These are phyloP conservation scores for Aspergillus ustus DNA, from an alignment of 2,329 filamentous ascomycete species.

Conservation along the genomic window DNA sequence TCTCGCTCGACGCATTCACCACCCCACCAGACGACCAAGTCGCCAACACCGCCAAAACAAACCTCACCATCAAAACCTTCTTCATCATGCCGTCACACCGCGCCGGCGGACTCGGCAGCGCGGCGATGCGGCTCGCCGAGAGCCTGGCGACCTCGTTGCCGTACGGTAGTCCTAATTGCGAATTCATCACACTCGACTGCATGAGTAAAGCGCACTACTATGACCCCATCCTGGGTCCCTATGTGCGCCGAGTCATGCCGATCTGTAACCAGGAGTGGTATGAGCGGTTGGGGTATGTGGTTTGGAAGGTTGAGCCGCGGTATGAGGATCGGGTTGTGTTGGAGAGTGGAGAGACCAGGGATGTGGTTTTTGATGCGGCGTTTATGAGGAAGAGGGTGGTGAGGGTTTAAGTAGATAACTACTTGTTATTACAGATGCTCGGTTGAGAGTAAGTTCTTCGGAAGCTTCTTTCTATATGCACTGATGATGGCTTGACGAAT, in stretches of 20 bases:
- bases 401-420: no score
- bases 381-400: conserved; percentile 31
- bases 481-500: no score
- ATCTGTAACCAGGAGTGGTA: conserved; percentile 29
- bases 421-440: no score
- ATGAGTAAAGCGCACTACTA: conserved; percentile 31
- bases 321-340: conserved; percentile 17
- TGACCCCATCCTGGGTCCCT: conserved; percentile 20
- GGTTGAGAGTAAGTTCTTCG: no score
- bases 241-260: conserved; percentile 19
- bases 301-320: conserved; percentile 32
- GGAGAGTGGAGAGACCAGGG: conserved; percentile 14
- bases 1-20: conserved; percentile 32
- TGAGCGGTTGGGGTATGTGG: conserved; percentile 30
- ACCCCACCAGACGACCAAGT: conserved; percentile 17
- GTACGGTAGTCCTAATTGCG: conserved; percentile 20
- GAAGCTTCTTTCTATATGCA: no score
- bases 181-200: conserved; percentile 22
- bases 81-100: conserved; percentile 33
- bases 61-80: conserved; percentile 29
- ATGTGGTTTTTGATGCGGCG: conserved; percentile 22
- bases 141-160: conserved; percentile 26
- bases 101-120: conserved; percentile 20
- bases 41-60: conserved; percentile 23
- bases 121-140: conserved; percentile 27